A percentile compares a stretch with the other conserved stretches of the same genome.
Evolutionary conservation across 352 stramenopile species (phyloP).

Genomic region (Plasmopara viticola): DNA sequence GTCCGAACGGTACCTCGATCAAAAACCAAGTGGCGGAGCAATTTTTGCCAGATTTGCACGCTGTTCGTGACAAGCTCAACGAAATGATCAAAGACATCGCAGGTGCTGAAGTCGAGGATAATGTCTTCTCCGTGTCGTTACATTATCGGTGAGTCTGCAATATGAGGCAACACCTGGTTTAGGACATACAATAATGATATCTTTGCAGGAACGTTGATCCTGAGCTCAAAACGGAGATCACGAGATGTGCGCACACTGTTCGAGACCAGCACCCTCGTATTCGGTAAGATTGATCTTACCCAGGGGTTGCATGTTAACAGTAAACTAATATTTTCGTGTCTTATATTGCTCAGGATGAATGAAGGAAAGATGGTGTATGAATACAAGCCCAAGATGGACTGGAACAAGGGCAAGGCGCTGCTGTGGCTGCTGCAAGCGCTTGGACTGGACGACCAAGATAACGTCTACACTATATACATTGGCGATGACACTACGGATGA

Average conservation of each 20-base stretch:
- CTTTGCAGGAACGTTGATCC: slow-evolving; percentile 52
- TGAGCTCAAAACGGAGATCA: slow-evolving; percentile 31
- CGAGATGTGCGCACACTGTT: slow-evolving; percentile 33
- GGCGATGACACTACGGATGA: slow-evolving; percentile 89
- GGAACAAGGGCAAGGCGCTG: slow-evolving; percentile 89
- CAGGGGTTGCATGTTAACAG: neutral
- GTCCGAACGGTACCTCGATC: slow-evolving; percentile 64
- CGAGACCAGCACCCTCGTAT: slow-evolving; percentile 51
- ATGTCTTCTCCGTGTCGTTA: slow-evolving; percentile 85
- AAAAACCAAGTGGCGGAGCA: slow-evolving; percentile 82
- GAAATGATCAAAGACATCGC: slow-evolving; percentile 39
- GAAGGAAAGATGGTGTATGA: slow-evolving; percentile 88
- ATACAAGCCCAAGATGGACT: slow-evolving; percentile 88
- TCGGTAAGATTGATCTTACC: slow-evolving; percentile 20
- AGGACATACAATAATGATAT: slow-evolving; percentile 1
- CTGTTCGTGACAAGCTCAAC: slow-evolving; percentile 45
- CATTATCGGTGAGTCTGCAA: slow-evolving; percentile 64
- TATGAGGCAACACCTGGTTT: neutral
- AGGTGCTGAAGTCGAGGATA: slow-evolving; percentile 83
- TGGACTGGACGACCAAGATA: slow-evolving; percentile 55
- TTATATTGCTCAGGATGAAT: slow-evolving; percentile 44
- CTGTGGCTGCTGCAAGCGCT: slow-evolving; percentile 79
- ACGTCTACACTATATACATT: slow-evolving; percentile 90
- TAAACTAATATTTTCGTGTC: slow-evolving; percentile 4
- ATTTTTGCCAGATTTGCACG: slow-evolving; percentile 58